phyloP scores from a whole-genome alignment of 371 early-diverging fungal species.

The Mucor racemosus region DNA sequence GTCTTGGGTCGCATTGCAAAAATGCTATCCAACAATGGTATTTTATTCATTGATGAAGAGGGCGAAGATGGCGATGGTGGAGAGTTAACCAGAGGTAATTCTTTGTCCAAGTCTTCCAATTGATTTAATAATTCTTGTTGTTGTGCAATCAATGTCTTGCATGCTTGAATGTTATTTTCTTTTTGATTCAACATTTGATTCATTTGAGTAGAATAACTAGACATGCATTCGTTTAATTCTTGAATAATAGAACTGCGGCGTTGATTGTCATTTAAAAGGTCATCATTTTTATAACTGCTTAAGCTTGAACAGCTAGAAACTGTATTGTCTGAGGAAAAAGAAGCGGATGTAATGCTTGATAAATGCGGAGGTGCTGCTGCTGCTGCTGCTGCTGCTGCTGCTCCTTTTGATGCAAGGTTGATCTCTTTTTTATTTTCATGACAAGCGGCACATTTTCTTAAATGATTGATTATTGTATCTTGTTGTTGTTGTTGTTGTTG shows the following conservation, averaged over 20 bases:
- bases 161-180: slow-evolving; percentile 6
- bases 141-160: slow-evolving; percentile 18
- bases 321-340: not conserved
- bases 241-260: slow-evolving; percentile 11
- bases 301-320: not conserved
- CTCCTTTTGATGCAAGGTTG: not conserved
- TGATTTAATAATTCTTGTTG: slow-evolving; percentile 16
- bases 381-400: not conserved
- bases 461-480: not conserved
- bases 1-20: not conserved
- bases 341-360: not conserved
- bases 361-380: not conserved
- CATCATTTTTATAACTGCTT: too few species aligned
- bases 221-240: slow-evolving; percentile 14
- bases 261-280: not conserved
- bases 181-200: slow-evolving; percentile 9
- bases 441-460: slow-evolving; percentile 24
- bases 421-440: not conserved
- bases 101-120: slow-evolving; percentile 1
- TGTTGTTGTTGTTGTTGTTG: not conserved
- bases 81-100: not conserved
- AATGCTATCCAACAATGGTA: not conserved
- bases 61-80: not conserved
- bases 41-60: not conserved
- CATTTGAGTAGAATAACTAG: slow-evolving; percentile 18